Percentiles rank a stretch among this genome's conserved stretches.
Conservation (phyloP, 257 asterid genomes). For the Datura wrightii region DNA sequence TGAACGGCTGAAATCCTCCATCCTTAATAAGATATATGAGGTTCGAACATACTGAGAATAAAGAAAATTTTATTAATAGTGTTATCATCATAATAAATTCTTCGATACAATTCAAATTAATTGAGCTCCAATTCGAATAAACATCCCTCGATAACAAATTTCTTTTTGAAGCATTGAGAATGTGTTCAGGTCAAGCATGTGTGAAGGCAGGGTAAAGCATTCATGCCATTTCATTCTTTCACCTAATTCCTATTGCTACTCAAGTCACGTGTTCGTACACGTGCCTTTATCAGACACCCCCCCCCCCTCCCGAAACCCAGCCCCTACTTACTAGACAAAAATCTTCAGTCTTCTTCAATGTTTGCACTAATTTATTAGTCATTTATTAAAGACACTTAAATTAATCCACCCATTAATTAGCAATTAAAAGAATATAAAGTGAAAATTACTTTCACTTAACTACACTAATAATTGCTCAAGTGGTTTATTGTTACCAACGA, state of each 20-base stretch:
- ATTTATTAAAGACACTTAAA: background rate
- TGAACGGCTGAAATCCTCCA: too few relatives aligned
- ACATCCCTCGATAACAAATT: too few relatives aligned
- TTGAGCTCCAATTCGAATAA: too few relatives aligned
- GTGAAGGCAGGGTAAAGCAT: slow-evolving; percentile 30
- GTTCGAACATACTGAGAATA: too few relatives aligned
- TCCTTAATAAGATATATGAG: too few relatives aligned
- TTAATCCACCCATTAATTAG: background rate
- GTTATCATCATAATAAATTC: too few relatives aligned
- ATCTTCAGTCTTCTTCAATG: background rate
- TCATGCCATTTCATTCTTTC: slow-evolving; percentile 64
- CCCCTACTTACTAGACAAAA: background rate
- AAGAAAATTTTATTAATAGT: too few relatives aligned
- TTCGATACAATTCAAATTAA: too few relatives aligned
- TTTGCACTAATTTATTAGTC: background rate
- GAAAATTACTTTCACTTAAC: too few relatives aligned
- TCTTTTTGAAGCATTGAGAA: background rate
- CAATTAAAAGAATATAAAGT: background rate
- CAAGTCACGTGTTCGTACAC: slow-evolving; percentile 63
- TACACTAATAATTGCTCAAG: background rate
- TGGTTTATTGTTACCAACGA: background rate
- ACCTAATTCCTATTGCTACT: slow-evolving; percentile 59
- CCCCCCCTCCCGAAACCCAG: background rate
- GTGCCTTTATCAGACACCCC: slow-evolving; percentile 33
- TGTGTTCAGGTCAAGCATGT: slow-evolving; percentile 43